phyloP scores from a whole-genome alignment of 1,284 basidiomycete species.

The Porogramme epimiltina region DNA sequence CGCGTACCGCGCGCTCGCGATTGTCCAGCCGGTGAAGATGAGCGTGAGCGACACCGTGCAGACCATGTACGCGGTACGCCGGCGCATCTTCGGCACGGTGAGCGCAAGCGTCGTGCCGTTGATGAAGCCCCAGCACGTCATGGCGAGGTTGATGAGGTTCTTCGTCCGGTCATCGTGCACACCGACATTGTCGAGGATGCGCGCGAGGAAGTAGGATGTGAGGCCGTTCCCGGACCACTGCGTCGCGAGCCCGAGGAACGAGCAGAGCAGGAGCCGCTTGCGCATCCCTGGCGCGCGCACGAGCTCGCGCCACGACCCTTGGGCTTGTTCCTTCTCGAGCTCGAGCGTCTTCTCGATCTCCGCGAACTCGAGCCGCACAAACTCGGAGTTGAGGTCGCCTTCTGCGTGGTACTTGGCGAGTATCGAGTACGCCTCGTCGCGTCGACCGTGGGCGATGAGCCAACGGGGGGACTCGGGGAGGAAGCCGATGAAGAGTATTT shows the following conservation, averaged over 20 bases:
- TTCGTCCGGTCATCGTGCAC: slow-evolving; percentile 60
- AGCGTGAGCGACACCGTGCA: slow-evolving; percentile 51
- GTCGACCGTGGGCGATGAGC: slow-evolving; percentile 53
- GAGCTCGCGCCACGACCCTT: slow-evolving; percentile 48
- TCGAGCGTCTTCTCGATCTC: slow-evolving; percentile 57
- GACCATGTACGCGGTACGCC: slow-evolving; percentile 49
- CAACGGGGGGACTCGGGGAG: slow-evolving; percentile 63
- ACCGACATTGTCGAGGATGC: slow-evolving; percentile 72
- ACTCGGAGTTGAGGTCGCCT: slow-evolving; percentile 49
- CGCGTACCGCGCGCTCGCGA: slow-evolving; percentile 50
- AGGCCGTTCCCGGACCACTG: slow-evolving; percentile 72
- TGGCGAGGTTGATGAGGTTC: slow-evolving; percentile 56
- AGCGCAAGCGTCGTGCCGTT: slow-evolving; percentile 53
- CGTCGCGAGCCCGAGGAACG: slow-evolving; percentile 60
- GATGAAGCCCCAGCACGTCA: slow-evolving; percentile 55
- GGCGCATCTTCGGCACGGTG: slow-evolving; percentile 47
- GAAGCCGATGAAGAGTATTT: slow-evolving; percentile 54
- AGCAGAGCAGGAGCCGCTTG: slow-evolving; percentile 51
- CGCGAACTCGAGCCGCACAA: slow-evolving; percentile 54
- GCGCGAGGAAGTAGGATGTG: slow-evolving; percentile 76
- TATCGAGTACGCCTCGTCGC: slow-evolving; percentile 46
- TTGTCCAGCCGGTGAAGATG: slow-evolving; percentile 55
- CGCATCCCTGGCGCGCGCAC: slow-evolving; percentile 53
- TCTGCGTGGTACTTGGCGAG: slow-evolving; percentile 56
- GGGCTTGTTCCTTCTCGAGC: slow-evolving; percentile 44